phyloP scores from a whole-genome alignment of 345 rosid genomes.

The Erodium maritimum region DNA sequence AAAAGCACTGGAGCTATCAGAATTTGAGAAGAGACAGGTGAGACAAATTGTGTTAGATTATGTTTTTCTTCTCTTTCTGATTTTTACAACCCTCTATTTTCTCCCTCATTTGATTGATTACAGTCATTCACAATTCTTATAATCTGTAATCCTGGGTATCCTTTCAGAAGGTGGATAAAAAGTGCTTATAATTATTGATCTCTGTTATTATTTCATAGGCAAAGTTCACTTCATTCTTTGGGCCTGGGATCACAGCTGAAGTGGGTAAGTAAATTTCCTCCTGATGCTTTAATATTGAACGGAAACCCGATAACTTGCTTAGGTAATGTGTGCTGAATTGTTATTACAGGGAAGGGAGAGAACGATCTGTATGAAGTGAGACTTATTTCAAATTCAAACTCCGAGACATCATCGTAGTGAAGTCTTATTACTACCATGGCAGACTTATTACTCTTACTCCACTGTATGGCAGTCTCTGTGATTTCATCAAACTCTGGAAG shows the following conservation, averaged over 20 bases:
- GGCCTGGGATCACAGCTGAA: slow-evolving; percentile 79
- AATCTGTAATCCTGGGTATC: slow-evolving; percentile 1
- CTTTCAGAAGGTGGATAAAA: neutral
- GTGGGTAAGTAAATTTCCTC: slow-evolving; percentile 38
- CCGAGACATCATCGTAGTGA: slow-evolving; percentile 25
- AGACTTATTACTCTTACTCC: too few relatives aligned
- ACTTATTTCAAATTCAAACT: slow-evolving; percentile 46
- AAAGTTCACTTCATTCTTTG: slow-evolving; percentile 86
- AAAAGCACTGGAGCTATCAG: slow-evolving; percentile 58
- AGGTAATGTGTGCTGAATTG: neutral
- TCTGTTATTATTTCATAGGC: slow-evolving; percentile 29
- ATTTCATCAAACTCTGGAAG: too few relatives aligned
- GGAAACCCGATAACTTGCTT: neutral
- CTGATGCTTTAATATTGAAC: neutral
- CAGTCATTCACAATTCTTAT: neutral
- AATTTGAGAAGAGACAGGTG: slow-evolving; percentile 84
- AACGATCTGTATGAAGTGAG: slow-evolving; percentile 57
- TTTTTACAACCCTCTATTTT: too few relatives aligned
- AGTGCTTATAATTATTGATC: neutral
- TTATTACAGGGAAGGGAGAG: slow-evolving; percentile 56
- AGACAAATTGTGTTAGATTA: neutral
- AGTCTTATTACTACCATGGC: too few relatives aligned
- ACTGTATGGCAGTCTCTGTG: too few relatives aligned
- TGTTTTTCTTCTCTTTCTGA: neutral
- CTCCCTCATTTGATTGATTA: neutral